These are phyloP conservation scores for Candida tallmaniae DNA, from an alignment of 805 yeast genomes.

Conservation along the genomic window DNA sequence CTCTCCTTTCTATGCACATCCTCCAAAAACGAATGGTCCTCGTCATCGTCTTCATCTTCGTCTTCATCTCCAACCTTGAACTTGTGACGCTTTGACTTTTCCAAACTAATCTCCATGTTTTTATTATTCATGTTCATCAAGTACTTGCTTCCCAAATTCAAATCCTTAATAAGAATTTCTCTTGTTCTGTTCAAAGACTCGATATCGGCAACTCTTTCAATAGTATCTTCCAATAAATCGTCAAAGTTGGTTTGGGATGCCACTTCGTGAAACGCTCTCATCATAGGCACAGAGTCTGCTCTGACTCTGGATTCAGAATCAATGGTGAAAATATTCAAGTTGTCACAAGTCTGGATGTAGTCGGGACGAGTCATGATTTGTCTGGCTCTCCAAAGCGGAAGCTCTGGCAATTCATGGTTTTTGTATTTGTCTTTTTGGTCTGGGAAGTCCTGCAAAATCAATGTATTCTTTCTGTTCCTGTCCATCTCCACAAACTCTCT, in stretches of 20 bases:
- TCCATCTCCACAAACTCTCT: constrained; percentile 70
- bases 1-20: constrained; percentile 51
- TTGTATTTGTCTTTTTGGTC: constrained; percentile 12
- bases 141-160: constrained; percentile 49
- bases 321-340: constrained; percentile 72
- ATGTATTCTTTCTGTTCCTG: constrained; percentile 26
- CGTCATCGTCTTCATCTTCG: constrained; percentile 14
- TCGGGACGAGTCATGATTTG: constrained; percentile 85
- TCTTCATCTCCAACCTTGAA: constrained; percentile 12
- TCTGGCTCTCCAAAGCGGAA: constrained; percentile 80
- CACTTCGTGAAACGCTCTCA: constrained; percentile 83
- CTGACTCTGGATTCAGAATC: constrained; percentile 68
- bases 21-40: constrained; percentile 29
- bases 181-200: constrained; percentile 76
- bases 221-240: constrained; percentile 57
- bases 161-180: constrained; percentile 68
- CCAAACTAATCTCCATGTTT: constrained; percentile 4
- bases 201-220: constrained; percentile 66
- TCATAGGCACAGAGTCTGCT: constrained; percentile 85
- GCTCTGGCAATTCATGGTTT: constrained; percentile 60
- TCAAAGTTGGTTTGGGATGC: constrained; percentile 68
- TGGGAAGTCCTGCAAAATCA: constrained; percentile 29
- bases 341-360: constrained; percentile 70
- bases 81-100: constrained; percentile 9
- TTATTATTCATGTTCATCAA: constrained; percentile 15